phyloP scores from a whole-genome alignment of 441 rosid species.

The Erodium texanum region DNA sequence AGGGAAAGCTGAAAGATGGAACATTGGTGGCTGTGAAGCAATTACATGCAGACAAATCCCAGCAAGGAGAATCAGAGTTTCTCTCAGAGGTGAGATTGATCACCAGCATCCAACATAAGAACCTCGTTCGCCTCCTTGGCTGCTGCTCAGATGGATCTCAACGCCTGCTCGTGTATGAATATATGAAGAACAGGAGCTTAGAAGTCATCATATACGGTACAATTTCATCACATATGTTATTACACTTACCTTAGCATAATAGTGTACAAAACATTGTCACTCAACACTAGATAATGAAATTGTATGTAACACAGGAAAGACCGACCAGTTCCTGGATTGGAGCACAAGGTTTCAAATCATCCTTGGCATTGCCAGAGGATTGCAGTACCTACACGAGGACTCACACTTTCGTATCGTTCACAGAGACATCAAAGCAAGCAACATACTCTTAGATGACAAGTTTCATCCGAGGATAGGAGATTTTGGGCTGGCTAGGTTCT shows the following conservation, averaged over 20 bases:
- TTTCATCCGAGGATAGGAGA: slow-evolving; percentile 55
- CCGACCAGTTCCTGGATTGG: slow-evolving; percentile 37
- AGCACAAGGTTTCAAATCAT: slow-evolving; percentile 44
- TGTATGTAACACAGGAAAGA: slow-evolving; percentile 35
- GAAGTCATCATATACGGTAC: slow-evolving; percentile 47
- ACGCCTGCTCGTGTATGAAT: slow-evolving; percentile 50
- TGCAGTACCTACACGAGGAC: slow-evolving; percentile 62
- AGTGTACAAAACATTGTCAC: too few species aligned
- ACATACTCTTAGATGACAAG: slow-evolving; percentile 60
- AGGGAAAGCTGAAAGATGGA: slow-evolving; percentile 40
- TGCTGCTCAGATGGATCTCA: slow-evolving; percentile 45
- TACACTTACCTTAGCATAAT: too few species aligned
- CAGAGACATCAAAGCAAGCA: slow-evolving; percentile 68
- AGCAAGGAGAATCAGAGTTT: slow-evolving; percentile 40
- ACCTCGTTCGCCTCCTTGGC: slow-evolving; percentile 53
- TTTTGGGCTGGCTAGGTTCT: slow-evolving; percentile 62
- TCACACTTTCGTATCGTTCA: slow-evolving; percentile 50
- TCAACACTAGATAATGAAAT: not conserved
- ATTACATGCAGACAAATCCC: slow-evolving; percentile 33
- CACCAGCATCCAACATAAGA: slow-evolving; percentile 52
- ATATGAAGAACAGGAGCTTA: slow-evolving; percentile 50
- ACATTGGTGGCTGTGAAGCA: slow-evolving; percentile 35
- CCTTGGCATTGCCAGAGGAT: slow-evolving; percentile 48
- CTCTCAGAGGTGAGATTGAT: slow-evolving; percentile 42
- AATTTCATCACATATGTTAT: not conserved